Evolutionary conservation across 257 asterid species (phyloP).

Genomic region (Penstemon davidsonii): DNA sequence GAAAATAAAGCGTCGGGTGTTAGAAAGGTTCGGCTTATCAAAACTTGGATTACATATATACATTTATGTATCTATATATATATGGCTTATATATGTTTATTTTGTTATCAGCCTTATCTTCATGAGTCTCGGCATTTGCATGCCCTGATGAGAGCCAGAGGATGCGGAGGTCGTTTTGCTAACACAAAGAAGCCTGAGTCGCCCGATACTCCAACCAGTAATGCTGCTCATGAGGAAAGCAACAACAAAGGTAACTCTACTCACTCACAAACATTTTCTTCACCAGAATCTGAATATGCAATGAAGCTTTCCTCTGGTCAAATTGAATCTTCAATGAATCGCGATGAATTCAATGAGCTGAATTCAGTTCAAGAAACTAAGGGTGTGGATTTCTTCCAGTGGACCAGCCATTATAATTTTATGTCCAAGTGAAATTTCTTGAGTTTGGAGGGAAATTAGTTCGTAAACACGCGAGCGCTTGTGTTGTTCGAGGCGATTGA

Average conservation of each 20-base stretch:
- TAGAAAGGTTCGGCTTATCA: constrained; percentile 48
- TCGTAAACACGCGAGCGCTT: too few species aligned
- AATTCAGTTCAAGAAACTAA: constrained; percentile 23
- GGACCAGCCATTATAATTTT: constrained; percentile 27
- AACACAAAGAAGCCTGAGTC: constrained; percentile 49
- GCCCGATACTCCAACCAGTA: constrained; percentile 1
- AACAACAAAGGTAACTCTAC: constrained; percentile 16
- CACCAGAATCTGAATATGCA: constrained; percentile 24
- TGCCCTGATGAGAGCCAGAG: constrained; percentile 58
- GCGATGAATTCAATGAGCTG: constrained; percentile 23
- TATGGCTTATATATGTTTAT: neutral
- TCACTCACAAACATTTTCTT: neutral
- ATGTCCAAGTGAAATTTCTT: constrained; percentile 26
- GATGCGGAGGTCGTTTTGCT: constrained; percentile 68
- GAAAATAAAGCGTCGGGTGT: constrained; percentile 46
- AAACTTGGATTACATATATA: neutral
- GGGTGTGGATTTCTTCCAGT: constrained; percentile 25
- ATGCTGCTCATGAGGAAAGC: constrained; percentile 24
- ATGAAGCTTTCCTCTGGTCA: constrained; percentile 20
- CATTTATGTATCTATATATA: too few species aligned
- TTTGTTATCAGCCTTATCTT: constrained; percentile 56
- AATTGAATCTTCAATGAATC: constrained; percentile 16
- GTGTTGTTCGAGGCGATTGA: too few species aligned
- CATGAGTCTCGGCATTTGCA: constrained; percentile 62
- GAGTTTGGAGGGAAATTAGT: neutral